Base-by-base conservation (phyloP, 177 flowering plant species). In the Vitis hybrid region DNA sequence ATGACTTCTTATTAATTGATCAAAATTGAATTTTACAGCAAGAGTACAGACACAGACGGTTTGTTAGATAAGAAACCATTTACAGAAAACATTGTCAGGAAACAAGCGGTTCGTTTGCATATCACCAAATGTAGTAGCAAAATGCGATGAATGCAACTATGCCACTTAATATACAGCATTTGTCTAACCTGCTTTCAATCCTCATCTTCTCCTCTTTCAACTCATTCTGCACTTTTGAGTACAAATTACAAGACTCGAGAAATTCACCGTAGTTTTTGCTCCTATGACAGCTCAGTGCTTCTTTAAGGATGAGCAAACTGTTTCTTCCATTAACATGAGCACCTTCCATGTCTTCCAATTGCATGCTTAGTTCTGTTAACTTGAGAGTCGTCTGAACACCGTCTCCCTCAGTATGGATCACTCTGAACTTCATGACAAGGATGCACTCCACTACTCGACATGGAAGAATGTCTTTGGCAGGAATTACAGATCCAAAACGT, bases 301-400 rank as follows among this genome's bases (percentile, higher is more conserved):
- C 87, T 77, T 84, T 87, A 1, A 93, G 91, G 15, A 93, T 87
- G 60, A 89, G 86, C 82, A 93, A 81, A 67, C 98, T 93, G 82
- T 84, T 89, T 74, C 91, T 81, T 50, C 98, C 98, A 73, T 91
- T 93, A 11, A 93, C 91, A 76, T 90, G 89, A 32, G 93, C 83
- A 57, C 98, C 91, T 54, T 85, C 96, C 96, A 91, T 89, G 81
- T 93, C 98, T 78, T 87, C 95, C 77, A 93, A 56, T 77, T 91
- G 93, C 97, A 93, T 89, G 81, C 93, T 88, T 48, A 93, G 80
- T 72, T 93, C 97, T 1, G 86, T 86, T 60, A 93, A 70, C 78
- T 85, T 83, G 35, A 93, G 86, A 19, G 73, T 82, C 50, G 95
- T 87, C 69, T 74, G 82, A 24, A 60, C 54, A 56, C 77, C 87